Percentiles rank a stretch among this genome's conserved stretches.
Evolutionary conservation across 345 rosid genomes (phyloP).

Genomic region (Psidium guajava): DNA sequence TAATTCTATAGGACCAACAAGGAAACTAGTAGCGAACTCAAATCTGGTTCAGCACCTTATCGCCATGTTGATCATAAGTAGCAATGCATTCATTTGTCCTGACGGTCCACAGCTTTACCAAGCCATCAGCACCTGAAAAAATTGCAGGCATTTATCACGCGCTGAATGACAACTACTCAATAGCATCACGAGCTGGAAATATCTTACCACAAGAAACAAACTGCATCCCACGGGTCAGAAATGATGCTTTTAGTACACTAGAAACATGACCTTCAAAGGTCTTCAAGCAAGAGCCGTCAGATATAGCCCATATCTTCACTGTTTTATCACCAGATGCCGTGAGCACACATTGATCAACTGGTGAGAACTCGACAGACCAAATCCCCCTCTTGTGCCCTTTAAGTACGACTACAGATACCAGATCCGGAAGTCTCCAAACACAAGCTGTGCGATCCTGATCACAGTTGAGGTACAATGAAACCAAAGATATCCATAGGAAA

Average conservation of each 20-base stretch:
- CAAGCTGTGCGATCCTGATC: constrained; percentile 89
- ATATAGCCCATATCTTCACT: constrained; percentile 81
- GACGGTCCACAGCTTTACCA: constrained; percentile 88
- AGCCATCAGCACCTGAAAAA: constrained; percentile 82
- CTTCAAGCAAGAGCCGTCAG: constrained; percentile 90
- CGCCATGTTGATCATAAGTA: constrained; percentile 89
- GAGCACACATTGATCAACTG: constrained; percentile 89
- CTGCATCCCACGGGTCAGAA: constrained; percentile 81
- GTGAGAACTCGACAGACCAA: constrained; percentile 97
- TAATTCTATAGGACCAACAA: not conserved
- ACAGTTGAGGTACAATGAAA: not conserved
- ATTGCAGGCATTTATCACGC: not conserved
- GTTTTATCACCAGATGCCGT: constrained; percentile 96
- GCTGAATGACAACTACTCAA: not conserved
- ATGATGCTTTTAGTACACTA: constrained; percentile 81
- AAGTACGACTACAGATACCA: constrained; percentile 67
- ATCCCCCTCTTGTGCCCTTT: constrained; percentile 90
- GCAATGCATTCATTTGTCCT: constrained; percentile 81
- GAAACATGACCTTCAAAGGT: constrained; percentile 97
- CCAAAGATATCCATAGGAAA: not conserved
- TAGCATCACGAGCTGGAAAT: not conserved
- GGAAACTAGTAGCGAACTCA: not conserved
- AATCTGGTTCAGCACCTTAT: constrained; percentile 46
- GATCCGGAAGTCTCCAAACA: constrained; percentile 87
- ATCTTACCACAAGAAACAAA: constrained; percentile 84